Evolutionary conservation across 352 stramenopile genomes (phyloP), one percentile per base, ranked within the genome.

Genomic region (Phytophthora sp.): DNA sequence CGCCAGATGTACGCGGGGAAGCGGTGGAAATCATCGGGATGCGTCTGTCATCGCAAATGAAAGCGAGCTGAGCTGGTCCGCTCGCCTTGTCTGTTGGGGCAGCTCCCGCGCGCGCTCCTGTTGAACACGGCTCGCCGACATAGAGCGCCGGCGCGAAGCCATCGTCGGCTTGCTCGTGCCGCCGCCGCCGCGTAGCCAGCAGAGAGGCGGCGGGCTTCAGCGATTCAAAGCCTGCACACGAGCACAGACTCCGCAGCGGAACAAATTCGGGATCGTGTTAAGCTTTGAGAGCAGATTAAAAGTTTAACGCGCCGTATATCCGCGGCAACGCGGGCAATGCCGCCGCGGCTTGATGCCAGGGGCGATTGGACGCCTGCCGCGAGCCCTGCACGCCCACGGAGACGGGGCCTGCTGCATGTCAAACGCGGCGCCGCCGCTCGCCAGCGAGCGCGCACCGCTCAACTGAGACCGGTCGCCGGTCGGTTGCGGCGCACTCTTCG

Each of bases 191-290:
- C 18, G 37, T 18, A 42, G 37, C 17, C 17, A 23, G n/a, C n/a
- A 43, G 24, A 41, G 34, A 41, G 37, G 15, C 37, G 37, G 37
- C 37, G n/a, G n/a, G 38, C 34, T 46, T 49, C 30, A 65, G 11
- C 48, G 48, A 39, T 61, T 66, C 57, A 66, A 45, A 61, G 57
- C 49, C 57, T 66, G 28, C 46, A 60, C 31, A 24, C 49, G 49
- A 57, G 55, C 45, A 9, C 37, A 15, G 5, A 18, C 51, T 56
- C 27, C 58, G 41, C 57, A 45, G 17, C 13, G 38, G 11, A 58
- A 55, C 42, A 26, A 24, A 21, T 26, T 64, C 56, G 38, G 59
- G 39, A 58, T 59, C 46, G 50, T 37, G 20, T 42, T 50, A 32
- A 62, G 50, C 58, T 67, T 43, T 61, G 20, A 53, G 26, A 35